phyloP scores from a whole-genome alignment of 345 rosid species.

The Boechera stricta region DNA sequence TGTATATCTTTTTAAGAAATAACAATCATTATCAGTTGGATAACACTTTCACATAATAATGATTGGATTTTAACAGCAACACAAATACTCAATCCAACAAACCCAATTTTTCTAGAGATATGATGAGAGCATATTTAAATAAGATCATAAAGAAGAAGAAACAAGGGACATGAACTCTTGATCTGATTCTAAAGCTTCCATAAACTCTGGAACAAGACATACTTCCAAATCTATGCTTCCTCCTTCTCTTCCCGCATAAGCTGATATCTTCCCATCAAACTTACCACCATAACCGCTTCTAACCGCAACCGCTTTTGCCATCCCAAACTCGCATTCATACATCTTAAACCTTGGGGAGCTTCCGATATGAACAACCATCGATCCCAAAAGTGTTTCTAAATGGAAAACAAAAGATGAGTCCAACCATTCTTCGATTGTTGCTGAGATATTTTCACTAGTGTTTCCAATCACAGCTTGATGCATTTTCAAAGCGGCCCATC shows the following conservation, averaged over 20 bases:
- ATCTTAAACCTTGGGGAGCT: slow-evolving; percentile 81
- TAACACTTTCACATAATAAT: background rate
- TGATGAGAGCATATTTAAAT: background rate
- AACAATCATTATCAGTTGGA: background rate
- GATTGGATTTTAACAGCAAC: background rate
- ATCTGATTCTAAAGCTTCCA: slow-evolving; percentile 68
- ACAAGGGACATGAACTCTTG: slow-evolving; percentile 51
- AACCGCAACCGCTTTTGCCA: slow-evolving; percentile 72
- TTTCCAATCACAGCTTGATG: slow-evolving; percentile 57
- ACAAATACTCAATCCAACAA: background rate
- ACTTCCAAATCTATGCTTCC: slow-evolving; percentile 74
- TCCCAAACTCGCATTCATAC: slow-evolving; percentile 70
- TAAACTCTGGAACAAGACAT: slow-evolving; percentile 56
- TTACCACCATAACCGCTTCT: slow-evolving; percentile 68
- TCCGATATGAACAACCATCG: slow-evolving; percentile 61
- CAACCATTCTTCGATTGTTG: slow-evolving; percentile 48
- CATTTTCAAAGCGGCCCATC: slow-evolving; percentile 65
- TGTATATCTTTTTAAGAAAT: too few relatives aligned
- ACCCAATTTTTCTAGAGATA: background rate
- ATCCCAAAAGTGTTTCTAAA: slow-evolving; percentile 48
- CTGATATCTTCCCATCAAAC: slow-evolving; percentile 63
- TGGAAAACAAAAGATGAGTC: slow-evolving; percentile 44
- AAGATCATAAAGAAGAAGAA: slow-evolving; percentile 23
- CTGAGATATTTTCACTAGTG: slow-evolving; percentile 38
- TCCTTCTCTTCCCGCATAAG: slow-evolving; percentile 62